Percentiles rank a stretch among this genome's conserved stretches.
These are phyloP conservation scores for Penicillium crustosum DNA, from an alignment of 2,329 filamentous ascomycete genomes.

Conservation along the genomic window DNA sequence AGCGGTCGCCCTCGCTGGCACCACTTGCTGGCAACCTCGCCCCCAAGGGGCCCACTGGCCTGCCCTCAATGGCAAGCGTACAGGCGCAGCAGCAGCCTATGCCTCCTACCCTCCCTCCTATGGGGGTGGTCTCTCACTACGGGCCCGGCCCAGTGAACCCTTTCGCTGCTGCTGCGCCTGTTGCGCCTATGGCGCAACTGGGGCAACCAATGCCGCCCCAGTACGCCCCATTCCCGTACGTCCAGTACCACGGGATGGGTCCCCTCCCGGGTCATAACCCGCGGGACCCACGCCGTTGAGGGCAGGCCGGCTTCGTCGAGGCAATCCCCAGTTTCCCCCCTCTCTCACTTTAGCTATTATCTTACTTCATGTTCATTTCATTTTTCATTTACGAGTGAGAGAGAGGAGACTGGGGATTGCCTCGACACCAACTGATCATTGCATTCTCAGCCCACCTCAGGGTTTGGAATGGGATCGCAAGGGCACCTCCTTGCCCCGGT, in stretches of 20 bases:
- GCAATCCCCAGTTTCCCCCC: constrained; percentile 1
- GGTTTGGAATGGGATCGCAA: not conserved
- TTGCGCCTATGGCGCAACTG: constrained; percentile 14
- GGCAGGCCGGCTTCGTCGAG: constrained; percentile 13
- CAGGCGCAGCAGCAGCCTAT: constrained; percentile 17
- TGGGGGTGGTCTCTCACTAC: constrained; percentile 21
- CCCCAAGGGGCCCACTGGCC: constrained; percentile 20
- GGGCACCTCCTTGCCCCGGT: not conserved
- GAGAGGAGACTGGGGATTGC: not conserved
- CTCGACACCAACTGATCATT: constrained; percentile 1
- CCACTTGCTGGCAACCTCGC: constrained; percentile 23
- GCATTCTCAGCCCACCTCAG: not conserved
- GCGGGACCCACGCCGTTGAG: constrained; percentile 9
- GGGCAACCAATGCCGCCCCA: constrained; percentile 22
- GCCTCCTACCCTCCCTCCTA: constrained; percentile 19
- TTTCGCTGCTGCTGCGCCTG: constrained; percentile 14
- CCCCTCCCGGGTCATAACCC: constrained; percentile 22
- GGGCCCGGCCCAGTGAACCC: constrained; percentile 14
- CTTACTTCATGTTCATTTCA: constrained; percentile 2
- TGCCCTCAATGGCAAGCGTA: constrained; percentile 20
- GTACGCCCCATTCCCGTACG: constrained; percentile 33
- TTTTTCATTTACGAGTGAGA: not conserved
- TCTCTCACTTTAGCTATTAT: constrained; percentile 10
- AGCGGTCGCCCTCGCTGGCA: constrained; percentile 24
- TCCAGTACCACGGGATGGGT: constrained; percentile 15